Percentiles rank a stretch among this genome's conserved stretches.
Evolutionary conservation across 345 rosid genomes (phyloP).

Genomic region (Aquilaria malaccensis): DNA sequence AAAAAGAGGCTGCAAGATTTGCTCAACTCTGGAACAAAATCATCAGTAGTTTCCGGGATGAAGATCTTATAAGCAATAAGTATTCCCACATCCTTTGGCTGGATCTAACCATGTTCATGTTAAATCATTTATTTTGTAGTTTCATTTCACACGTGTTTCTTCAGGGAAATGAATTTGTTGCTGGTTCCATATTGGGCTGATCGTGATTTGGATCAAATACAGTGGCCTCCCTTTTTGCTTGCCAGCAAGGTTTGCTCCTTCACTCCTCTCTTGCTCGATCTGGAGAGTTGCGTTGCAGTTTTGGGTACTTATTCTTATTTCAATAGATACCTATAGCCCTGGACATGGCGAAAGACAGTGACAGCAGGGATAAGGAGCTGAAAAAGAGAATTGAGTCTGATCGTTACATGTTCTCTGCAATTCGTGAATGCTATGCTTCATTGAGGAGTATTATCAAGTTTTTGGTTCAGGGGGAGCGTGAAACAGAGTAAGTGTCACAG

Average conservation of each 20-base stretch:
- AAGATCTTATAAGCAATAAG: conserved; percentile 88
- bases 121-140: conserved; percentile 1
- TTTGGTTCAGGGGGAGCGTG: conserved; percentile 73
- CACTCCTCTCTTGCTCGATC: conserved; percentile 2
- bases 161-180: conserved; percentile 93
- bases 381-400: conserved; percentile 71
- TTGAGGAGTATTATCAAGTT: conserved; percentile 64
- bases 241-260: conserved; percentile 85
- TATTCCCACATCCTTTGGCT: conserved; percentile 14
- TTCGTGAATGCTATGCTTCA: conserved; percentile 93
- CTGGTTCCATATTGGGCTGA: conserved; percentile 99
- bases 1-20: conserved; percentile 84
- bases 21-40: conserved; percentile 99
- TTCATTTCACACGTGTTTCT: conserved; percentile 14
- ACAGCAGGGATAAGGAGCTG: conserved; percentile 86
- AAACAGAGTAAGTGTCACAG: conserved; percentile 51
- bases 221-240: conserved; percentile 97
- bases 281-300: background rate
- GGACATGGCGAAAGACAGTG: conserved; percentile 99
- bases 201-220: conserved; percentile 77
- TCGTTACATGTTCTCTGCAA: conserved; percentile 86
- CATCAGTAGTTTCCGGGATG: conserved; percentile 92
- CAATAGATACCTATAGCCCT: conserved; percentile 89
- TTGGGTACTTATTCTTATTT: conserved; percentile 1
- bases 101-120: background rate